These are phyloP conservation scores for Spatholobus suberectus DNA, from an alignment of 306 rosid species.

Conservation along the genomic window DNA sequence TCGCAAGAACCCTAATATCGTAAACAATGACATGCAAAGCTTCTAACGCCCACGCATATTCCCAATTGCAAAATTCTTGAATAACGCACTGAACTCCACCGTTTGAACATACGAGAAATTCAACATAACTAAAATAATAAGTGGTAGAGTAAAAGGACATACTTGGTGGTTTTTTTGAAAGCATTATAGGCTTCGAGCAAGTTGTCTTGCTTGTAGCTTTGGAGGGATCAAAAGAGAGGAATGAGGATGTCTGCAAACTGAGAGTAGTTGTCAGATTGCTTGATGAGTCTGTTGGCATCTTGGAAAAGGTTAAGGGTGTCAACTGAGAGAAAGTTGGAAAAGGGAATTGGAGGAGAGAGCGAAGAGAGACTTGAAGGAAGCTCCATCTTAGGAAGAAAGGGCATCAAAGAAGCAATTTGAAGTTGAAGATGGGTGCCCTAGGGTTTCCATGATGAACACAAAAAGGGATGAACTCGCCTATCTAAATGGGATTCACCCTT, in stretches of 20 bases:
- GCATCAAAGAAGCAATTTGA: conserved; percentile 75
- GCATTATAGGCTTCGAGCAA: conserved; percentile 73
- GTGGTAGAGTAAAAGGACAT: conserved; percentile 33
- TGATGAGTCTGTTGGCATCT: conserved; percentile 70
- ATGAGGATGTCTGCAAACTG: conserved; percentile 62
- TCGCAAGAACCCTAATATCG: conserved; percentile 88
- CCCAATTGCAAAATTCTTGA: conserved; percentile 93
- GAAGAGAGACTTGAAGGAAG: no score
- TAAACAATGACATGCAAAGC: conserved; percentile 74
- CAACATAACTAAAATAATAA: not conserved
- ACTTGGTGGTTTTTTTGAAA: conserved; percentile 82
- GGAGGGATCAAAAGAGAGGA: conserved; percentile 77
- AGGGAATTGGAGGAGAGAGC: conserved; percentile 74
- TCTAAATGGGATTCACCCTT: no score
- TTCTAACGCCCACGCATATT: conserved; percentile 88
- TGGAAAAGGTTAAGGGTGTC: conserved; percentile 74
- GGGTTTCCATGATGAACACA: no score
- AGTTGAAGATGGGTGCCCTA: no score
- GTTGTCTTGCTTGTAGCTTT: conserved; percentile 55
- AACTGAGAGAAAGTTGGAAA: conserved; percentile 62
- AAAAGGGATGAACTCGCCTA: no score
- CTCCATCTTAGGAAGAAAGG: conserved; percentile 68
- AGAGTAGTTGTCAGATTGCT: conserved; percentile 64
- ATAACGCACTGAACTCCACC: conserved; percentile 71
- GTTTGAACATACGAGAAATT: not conserved